Percentiles rank a stretch among this genome's conserved stretches.
Evolutionary conservation across 352 stramenopile genomes (phyloP).

Genomic region (Phytopythium sindhum): DNA sequence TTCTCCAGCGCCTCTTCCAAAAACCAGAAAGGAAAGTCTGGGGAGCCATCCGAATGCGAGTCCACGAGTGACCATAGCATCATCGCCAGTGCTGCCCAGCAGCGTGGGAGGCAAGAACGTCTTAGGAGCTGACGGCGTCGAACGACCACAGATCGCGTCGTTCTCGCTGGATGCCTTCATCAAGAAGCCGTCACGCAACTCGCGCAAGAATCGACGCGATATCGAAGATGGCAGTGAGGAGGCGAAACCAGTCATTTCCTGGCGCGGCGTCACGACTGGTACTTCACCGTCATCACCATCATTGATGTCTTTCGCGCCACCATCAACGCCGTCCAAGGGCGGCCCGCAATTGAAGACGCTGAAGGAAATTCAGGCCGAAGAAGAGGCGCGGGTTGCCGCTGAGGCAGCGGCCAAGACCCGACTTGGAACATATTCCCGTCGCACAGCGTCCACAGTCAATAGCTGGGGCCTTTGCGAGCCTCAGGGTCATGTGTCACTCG

Average conservation of each 20-base stretch:
- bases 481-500: conserved; percentile 47
- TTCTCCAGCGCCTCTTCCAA: conserved; percentile 7
- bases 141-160: conserved; percentile 35
- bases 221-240: conserved; percentile 3
- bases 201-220: conserved; percentile 14
- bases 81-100: conserved; percentile 11
- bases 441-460: conserved; percentile 51
- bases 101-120: conserved; percentile 26
- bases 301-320: background rate
- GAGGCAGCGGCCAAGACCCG: conserved; percentile 48
- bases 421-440: conserved; percentile 26
- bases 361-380: conserved; percentile 68
- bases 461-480: conserved; percentile 59
- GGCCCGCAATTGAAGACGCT: conserved; percentile 28
- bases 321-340: background rate
- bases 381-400: conserved; percentile 32
- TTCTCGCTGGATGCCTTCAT: conserved; percentile 70
- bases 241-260: conserved; percentile 5
- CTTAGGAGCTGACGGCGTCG: conserved; percentile 44
- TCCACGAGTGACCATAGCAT: conserved; percentile 22
- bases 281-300: conserved; percentile 3
- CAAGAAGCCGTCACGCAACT: conserved; percentile 39
- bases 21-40: conserved; percentile 24
- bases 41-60: conserved; percentile 28
- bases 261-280: background rate